phyloP scores from a whole-genome alignment of 176 grass and related monocot species.

The Triticum turgidum region DNA sequence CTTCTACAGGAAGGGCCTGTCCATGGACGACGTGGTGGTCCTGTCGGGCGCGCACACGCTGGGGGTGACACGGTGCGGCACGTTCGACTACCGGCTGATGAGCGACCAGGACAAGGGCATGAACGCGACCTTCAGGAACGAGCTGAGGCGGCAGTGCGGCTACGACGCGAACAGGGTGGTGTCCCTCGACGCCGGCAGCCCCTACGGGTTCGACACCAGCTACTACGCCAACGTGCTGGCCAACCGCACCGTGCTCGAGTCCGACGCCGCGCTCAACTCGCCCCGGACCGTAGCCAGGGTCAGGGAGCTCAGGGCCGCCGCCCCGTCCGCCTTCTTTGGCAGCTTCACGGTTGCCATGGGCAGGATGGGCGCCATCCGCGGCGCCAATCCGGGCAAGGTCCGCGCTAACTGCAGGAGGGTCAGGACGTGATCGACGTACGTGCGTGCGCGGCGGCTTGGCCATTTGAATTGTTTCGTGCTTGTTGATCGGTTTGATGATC shows the following conservation, averaged over 20 bases:
- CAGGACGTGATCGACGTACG: slow-evolving; percentile 32
- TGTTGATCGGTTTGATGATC: no score
- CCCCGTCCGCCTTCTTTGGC: background rate
- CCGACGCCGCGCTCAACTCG: slow-evolving; percentile 52
- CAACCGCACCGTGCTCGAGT: slow-evolving; percentile 43
- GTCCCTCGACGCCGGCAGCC: slow-evolving; percentile 39
- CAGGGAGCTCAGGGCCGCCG: background rate
- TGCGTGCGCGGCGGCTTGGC: background rate
- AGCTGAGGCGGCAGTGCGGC: slow-evolving; percentile 34
- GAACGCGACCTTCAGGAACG: slow-evolving; percentile 25
- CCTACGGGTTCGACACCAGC: slow-evolving; percentile 39
- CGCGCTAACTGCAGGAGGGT: slow-evolving; percentile 24
- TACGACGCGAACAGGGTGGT: slow-evolving; percentile 14
- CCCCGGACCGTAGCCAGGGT: slow-evolving; percentile 21
- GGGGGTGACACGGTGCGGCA: slow-evolving; percentile 22
- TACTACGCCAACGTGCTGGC: slow-evolving; percentile 52
- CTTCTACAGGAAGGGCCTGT: slow-evolving; percentile 42
- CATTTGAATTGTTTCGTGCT: background rate
- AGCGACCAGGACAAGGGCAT: slow-evolving; percentile 38
- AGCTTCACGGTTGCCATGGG: slow-evolving; percentile 51
- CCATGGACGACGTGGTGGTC: slow-evolving; percentile 59
- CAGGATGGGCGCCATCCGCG: slow-evolving; percentile 48
- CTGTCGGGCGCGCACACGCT: slow-evolving; percentile 55
- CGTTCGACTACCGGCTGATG: slow-evolving; percentile 30
- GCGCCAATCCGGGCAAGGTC: slow-evolving; percentile 16